Percentiles rank a stretch among this genome's conserved stretches.
These are phyloP conservation scores for Lolium perenne DNA, from an alignment of 176 grass and related monocot species.

Conservation along the genomic window DNA sequence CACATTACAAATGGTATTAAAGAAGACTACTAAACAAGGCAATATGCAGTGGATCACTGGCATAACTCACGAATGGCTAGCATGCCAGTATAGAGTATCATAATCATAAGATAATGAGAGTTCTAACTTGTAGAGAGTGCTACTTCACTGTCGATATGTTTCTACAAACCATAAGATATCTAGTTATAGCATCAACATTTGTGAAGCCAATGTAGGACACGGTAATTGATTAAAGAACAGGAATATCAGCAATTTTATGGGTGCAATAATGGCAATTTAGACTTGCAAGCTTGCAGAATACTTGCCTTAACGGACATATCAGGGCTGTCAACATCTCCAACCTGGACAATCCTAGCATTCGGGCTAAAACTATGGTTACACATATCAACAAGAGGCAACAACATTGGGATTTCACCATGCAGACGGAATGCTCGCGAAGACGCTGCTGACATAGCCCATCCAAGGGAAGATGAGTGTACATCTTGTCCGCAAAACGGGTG, in stretches of 20 bases:
- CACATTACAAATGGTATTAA: not conserved
- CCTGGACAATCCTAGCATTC: conserved; percentile 87
- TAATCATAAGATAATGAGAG: not conserved
- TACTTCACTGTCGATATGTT: not conserved
- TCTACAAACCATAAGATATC: not conserved
- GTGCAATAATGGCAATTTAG: not conserved
- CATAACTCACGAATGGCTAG: not conserved
- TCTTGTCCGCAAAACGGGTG: conserved; percentile 90
- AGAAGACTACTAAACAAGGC: not conserved
- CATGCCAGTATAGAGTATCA: not conserved
- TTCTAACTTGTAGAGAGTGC: no score
- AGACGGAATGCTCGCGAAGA: conserved; percentile 92
- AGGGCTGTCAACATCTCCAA: conserved; percentile 67
- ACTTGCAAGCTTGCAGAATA: conserved; percentile 13
- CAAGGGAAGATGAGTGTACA: conserved; percentile 83
- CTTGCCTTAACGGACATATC: conserved; percentile 88
- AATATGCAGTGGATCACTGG: not conserved
- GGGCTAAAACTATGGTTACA: conserved; percentile 94
- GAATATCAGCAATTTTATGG: not conserved
- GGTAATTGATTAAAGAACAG: not conserved
- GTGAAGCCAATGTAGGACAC: not conserved
- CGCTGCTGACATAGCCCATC: conserved; percentile 92
- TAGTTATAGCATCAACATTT: not conserved
- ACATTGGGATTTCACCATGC: conserved; percentile 88
- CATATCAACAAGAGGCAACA: conserved; percentile 97